Evolutionary conservation across 495 filamentous ascomycete genomes (phyloP), one percentile per base, ranked within the genome.

Genomic region (Aspergillus mulundensis): DNA sequence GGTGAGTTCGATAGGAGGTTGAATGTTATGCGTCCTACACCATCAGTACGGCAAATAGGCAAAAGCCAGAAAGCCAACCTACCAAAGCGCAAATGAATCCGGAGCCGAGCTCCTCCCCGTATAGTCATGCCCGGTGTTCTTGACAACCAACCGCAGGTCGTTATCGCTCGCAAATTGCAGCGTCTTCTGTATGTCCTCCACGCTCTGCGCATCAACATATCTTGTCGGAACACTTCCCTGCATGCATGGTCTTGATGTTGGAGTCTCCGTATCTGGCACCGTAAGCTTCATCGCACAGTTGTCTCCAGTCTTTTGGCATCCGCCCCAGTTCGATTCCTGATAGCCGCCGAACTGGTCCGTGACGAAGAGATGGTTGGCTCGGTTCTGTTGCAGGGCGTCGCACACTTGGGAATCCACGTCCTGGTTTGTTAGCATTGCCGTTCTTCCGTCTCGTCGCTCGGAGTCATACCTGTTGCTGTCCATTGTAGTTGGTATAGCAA

Each of bases 71-170:
- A 50, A 61, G 59, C 1, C 72, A 65, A 47, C 78, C 60, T 25
- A 66, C 69, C 38, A 81, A 25, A 47, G 67, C 57, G 16, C 81
- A 56, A 63, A 41, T 7, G 61, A 43, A 39, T 53, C 61, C 7
- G 53, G 49, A 7, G 39, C 56, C 15, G 61, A 53, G 15, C 52
- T 56, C 3, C 57, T 54, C 1, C 61, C 61, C n/a, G 23, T 39
- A 16, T 59, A 63, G 32, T 63, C 61, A 34, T 84, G 76, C 11
- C 78, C 78, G 12, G 74, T 78, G 50, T 79, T 80, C 74, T 69
- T 68, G 23, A 70, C 57, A 18, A 64, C 61, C 28, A 70, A n/a
- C 12, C 72, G 73, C 20, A 77, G 63, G 66, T 77, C 74, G 23
- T 62, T 32, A 20, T 53, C n/a, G 11, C 28, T 53, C 0, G 61